These are phyloP conservation scores for Artemisia annua DNA, from an alignment of 129 eudicot genomes.

Conservation along the genomic window DNA sequence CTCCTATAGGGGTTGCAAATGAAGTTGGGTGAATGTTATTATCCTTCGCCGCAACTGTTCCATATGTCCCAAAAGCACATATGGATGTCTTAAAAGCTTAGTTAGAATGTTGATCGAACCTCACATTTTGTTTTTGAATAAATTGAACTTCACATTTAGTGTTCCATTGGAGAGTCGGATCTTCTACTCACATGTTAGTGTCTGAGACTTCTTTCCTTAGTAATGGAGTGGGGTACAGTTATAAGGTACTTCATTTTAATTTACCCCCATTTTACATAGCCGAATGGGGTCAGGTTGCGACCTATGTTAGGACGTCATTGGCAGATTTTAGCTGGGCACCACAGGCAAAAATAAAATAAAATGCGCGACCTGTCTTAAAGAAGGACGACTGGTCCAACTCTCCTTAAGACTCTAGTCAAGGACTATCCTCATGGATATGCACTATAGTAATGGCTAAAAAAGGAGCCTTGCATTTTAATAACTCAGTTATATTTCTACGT, in stretches of 20 bases:
- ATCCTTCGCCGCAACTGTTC: background rate
- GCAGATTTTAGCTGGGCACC: background rate
- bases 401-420: too few relatives aligned
- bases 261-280: background rate
- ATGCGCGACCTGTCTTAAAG: too few relatives aligned
- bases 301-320: background rate
- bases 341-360: too few relatives aligned
- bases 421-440: too few relatives aligned
- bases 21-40: background rate
- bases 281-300: background rate
- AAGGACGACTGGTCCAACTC: too few relatives aligned
- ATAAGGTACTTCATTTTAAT: background rate
- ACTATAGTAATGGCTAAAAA: background rate
- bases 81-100: background rate
- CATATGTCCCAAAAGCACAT: background rate
- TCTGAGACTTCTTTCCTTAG: background rate
- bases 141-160: background rate
- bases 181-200: background rate
- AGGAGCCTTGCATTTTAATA: background rate
- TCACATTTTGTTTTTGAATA: too few relatives aligned
- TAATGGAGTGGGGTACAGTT: background rate
- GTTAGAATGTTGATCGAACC: slow-evolving; percentile 4
- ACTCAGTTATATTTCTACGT: too few relatives aligned
- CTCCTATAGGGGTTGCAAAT: background rate
- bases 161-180: background rate